Evolutionary conservation across 805 yeast species (phyloP), one percentile per base, ranked within the genome.

Genomic region (Candida sanyiensis): DNA sequence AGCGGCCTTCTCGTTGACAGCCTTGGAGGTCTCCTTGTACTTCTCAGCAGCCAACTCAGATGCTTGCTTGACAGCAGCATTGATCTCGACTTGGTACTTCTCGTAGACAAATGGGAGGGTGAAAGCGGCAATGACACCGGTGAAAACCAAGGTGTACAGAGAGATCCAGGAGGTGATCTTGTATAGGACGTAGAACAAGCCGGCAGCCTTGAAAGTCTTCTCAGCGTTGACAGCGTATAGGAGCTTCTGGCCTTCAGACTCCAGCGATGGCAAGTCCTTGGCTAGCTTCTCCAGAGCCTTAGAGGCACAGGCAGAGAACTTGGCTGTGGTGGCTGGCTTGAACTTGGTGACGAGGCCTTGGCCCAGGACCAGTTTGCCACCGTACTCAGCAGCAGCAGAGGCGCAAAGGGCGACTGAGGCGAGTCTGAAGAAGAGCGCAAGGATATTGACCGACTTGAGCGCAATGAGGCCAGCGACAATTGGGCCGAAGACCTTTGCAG

Each of bases 111-210:
- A 75, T 43, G 97, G 97, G 32, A 75, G 66, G 31, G 94, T 63
- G 72, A 90, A 90, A 12, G 82, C 71, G 16, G 69, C 56, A 35
- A 84, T 61, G 35, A 80, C 77, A 31, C 76, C 60, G 35, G 74
- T 58, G 50, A 82, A 68, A 22, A 78, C 53, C 50, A 88, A 62
- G 21, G 82, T 69, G 75, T 81, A 83, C 41, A 89, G 61, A 18
- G 94, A 75, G 59, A 88, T 67, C 74, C 80, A 69, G 23, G 85
- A 77, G 47, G 94, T 83, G 53, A 88, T 63, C 62, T 79, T 75
- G 71, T 77, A 83, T 46, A 78, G 63, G 37, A 79, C 56, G 63
- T 73, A 85, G n/a, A 80, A 65, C 27, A 65, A 55, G 54, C 79
- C 77, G 39, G 86, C 89, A 38, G 85, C 77, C 64, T 76, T 80